Evolutionary conservation across 176 grass and related monocot genomes (phyloP), one percentile per base, ranked within the genome.

Genomic region (Paspalum notatum): DNA sequence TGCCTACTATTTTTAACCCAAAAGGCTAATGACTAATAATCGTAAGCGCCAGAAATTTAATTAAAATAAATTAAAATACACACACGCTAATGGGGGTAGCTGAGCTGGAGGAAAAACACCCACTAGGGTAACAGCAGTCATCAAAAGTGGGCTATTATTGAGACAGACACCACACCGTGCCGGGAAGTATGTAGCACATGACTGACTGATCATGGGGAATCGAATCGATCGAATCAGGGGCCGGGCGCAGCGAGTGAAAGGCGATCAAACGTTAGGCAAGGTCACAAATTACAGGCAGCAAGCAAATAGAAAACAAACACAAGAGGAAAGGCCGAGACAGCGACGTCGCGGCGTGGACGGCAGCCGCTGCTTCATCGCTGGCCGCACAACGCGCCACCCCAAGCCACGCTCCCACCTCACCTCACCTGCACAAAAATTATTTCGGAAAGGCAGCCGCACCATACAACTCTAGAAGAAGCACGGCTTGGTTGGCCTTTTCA

Each of bases 341-440:
- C 26, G 77, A 58, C 32, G 32, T 32, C 32, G 32, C 15, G 63
- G 43, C 38, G 0, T 53, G 66, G 79, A 32, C 86, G 81, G 86
- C 86, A 8, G 86, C 87, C 87, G 87, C 76, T 80, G 52, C 87
- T 84, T 68, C 81, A 75, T 75, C 87, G 69, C 62, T 84, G 87
- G 87, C 87, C 81, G 73, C 87, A 75, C 87, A 84, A 16, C 27
- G 39, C 85, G 68, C 79, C 72, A 43, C 79, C 79, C 10, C 12
- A 62, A 1, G 5, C 47, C n/a, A 12, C 52, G 1, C 27, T 24
- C 18, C 43, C 40, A 25, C 65, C 38, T 56, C 68, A 72, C 39
- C 12, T 26, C 49, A 61, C 41, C 70, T 45, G n/a, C 79, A n/a
- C 46, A 38, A 83, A 52, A 26, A 79, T 51, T 0, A 27, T 16